phyloP scores from a whole-genome alignment of 1,139 yeast species.

The Pneumocystis jirovecii region DNA sequence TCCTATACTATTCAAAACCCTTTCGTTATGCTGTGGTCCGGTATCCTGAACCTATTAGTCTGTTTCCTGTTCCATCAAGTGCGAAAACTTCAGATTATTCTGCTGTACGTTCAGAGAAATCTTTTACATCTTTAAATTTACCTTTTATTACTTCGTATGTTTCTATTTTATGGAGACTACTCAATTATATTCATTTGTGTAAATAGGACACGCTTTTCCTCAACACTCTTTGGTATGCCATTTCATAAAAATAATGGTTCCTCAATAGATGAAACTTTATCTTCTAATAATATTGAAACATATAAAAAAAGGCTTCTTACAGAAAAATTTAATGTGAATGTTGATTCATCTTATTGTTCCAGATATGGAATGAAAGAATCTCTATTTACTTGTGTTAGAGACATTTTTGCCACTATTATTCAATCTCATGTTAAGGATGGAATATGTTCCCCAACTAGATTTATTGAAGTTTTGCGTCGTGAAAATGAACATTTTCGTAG shows the following conservation, averaged over 20 bases:
- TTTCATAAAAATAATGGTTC: slow-evolving; percentile 4
- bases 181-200: slow-evolving; percentile 4
- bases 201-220: slow-evolving; percentile 4
- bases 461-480: slow-evolving; percentile 59
- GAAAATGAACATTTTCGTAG: slow-evolving; percentile 76
- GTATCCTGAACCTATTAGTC: slow-evolving; percentile 26
- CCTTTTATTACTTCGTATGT: neutral
- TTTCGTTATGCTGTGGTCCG: slow-evolving; percentile 48
- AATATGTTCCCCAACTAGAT: slow-evolving; percentile 65
- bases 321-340: slow-evolving; percentile 7
- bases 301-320: slow-evolving; percentile 1
- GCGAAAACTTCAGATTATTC: slow-evolving; percentile 22
- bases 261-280: slow-evolving; percentile 7
- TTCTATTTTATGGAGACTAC: slow-evolving; percentile 4
- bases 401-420: slow-evolving; percentile 67
- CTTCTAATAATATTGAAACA: slow-evolving; percentile 1
- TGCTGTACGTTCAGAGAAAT: neutral
- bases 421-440: slow-evolving; percentile 61
- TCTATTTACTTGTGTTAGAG: slow-evolving; percentile 62
- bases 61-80: slow-evolving; percentile 19
- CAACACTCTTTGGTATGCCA: slow-evolving; percentile 1
- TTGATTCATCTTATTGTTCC: slow-evolving; percentile 21
- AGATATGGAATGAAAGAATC: slow-evolving; percentile 39
- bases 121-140: neutral
- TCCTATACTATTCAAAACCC: slow-evolving; percentile 57